A percentile compares a stretch with the other conserved stretches of the same genome.
Evolutionary conservation across 2,329 filamentous ascomycete species (phyloP).

Genomic region (Stemphylium lycopersici): DNA sequence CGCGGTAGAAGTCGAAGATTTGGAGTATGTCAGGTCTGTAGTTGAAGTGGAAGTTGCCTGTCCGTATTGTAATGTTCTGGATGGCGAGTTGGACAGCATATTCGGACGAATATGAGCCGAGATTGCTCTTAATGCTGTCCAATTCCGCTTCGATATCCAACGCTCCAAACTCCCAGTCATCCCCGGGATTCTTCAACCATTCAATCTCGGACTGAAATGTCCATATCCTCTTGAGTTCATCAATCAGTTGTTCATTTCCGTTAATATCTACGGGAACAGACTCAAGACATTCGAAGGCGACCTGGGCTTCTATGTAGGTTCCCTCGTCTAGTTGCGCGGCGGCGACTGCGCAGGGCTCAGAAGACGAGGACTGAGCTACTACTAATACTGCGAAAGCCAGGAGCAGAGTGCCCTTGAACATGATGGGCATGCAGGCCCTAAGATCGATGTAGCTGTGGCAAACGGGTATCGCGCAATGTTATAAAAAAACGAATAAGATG

Average conservation of each 20-base stretch:
- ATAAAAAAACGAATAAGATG: conserved; percentile 1
- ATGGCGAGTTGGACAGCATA: conserved; percentile 48
- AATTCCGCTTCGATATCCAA: conserved; percentile 45
- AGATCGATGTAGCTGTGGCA: background rate
- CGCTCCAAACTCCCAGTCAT: conserved; percentile 40
- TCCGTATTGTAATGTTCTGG: conserved; percentile 30
- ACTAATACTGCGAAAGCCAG: conserved; percentile 21
- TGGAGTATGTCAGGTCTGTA: conserved; percentile 37
- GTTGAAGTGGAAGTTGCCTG: conserved; percentile 38
- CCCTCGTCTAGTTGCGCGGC: conserved; percentile 9
- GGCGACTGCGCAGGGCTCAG: conserved; percentile 29
- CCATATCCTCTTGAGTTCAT: conserved; percentile 38
- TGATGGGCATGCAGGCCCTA: background rate
- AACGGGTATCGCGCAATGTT: background rate
- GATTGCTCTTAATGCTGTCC: conserved; percentile 38
- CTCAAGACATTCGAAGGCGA: conserved; percentile 36
- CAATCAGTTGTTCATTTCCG: conserved; percentile 33
- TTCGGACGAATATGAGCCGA: conserved; percentile 41
- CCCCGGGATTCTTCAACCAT: conserved; percentile 44
- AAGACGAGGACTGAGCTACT: conserved; percentile 18
- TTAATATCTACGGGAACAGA: conserved; percentile 41
- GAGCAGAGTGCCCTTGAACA: conserved; percentile 19
- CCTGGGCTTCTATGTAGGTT: conserved; percentile 22
- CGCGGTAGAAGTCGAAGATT: conserved; percentile 27
- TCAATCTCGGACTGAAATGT: conserved; percentile 46